Base-by-base conservation (phyloP, 306 rosid genomes). In the Hippophae rhamnoides region DNA sequence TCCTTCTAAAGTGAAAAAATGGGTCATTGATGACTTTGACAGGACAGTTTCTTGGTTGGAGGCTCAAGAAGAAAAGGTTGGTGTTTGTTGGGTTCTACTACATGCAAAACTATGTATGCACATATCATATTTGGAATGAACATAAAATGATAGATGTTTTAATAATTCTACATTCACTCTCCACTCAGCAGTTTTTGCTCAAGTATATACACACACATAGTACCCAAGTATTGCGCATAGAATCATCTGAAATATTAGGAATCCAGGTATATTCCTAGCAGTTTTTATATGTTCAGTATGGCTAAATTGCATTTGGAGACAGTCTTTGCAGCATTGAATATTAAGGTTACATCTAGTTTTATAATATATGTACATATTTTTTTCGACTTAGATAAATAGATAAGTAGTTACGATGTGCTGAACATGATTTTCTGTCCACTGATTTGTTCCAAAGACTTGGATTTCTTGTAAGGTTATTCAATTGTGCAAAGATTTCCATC, bases 51-150 rank as follows among this genome's bases (percentile, higher is more conserved):
- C 75, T 50, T 92, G 98, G 98, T 77, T 92, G 73, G 93, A 92
- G 81, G 79, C 79, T 76, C 98, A 85, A 79, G 98, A 92, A 73
- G 96, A 87, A 76, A 83, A 92, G 95, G 96, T 92, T 63, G 56
- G 64, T 52, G 41, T 44, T 31, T 31, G 38, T 31, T 4, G 38
- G 38, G 4, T 31, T 43, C 13, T 47, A 40, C 11, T 60, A 51
- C 49, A 52, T 31, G 57, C 40, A 10, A 9, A 18, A n/a, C 5
- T 31, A 4, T 31, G 3, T 31, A 31, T 31, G 38, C 38, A 31
- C 38, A 0, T 31, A 2, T 31, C 38, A 31, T 31, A 31, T 31
- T 2, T 31, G 38, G 38, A 31, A 31, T 31, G 38, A 31, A 31
- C 38, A 31, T 31, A 31, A 31, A 31, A 31, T 31, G 38, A 31